A percentile compares a stretch with the other conserved stretches of the same genome.
These are phyloP conservation scores for Globisporangium takayamanum DNA, from an alignment of 352 stramenopile genomes.

Conservation along the genomic window DNA sequence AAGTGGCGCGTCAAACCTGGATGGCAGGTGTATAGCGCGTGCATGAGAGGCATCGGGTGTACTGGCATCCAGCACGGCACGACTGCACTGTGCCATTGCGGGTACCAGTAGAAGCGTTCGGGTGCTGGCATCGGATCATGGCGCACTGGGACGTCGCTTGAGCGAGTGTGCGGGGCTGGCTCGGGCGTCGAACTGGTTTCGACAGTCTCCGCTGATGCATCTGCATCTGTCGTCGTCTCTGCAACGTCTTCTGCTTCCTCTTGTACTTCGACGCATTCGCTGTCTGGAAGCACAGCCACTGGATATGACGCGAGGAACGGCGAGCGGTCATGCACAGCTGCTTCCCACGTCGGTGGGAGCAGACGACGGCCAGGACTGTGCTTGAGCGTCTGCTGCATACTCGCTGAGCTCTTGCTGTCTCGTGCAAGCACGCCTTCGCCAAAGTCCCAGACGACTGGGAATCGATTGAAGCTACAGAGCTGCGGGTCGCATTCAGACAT, in stretches of 20 bases:
- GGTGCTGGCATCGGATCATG: background rate
- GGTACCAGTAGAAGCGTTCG: background rate
- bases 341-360: conserved; percentile 62
- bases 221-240: background rate
- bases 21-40: background rate
- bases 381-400: conserved; percentile 5
- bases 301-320: conserved; percentile 61
- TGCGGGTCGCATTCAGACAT: conserved; percentile 5
- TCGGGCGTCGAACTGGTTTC: too few species aligned
- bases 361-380: conserved; percentile 16
- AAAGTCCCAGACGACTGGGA: conserved; percentile 18
- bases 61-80: conserved; percentile 1
- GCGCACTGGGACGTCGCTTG: background rate
- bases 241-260: too few species aligned
- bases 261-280: too few species aligned
- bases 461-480: conserved; percentile 42
- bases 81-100: background rate
- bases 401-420: background rate
- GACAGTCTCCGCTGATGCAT: background rate
- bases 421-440: conserved; percentile 5
- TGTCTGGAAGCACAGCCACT: conserved; percentile 22
- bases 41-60: background rate
- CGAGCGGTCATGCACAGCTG: conserved; percentile 21
- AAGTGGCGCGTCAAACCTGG: conserved; percentile 1
- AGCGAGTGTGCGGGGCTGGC: too few species aligned